phyloP scores from a whole-genome alignment of 371 early-diverging fungal species.

The Mortierella sp. region DNA sequence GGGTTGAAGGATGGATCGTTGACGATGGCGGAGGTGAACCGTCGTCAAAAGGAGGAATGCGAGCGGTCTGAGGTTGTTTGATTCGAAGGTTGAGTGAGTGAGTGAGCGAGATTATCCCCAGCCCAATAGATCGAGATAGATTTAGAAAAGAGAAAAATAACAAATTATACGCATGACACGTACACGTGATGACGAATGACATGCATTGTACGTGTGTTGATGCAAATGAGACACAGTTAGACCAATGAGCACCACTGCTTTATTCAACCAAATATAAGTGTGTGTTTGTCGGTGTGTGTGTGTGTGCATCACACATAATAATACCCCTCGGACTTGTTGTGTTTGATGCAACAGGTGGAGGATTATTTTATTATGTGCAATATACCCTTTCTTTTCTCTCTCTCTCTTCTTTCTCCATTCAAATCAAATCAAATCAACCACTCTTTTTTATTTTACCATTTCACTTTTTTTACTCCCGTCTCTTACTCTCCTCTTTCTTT shows the following conservation, averaged over 20 bases:
- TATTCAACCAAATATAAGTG: neutral
- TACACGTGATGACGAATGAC: neutral
- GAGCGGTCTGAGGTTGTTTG: conserved; percentile 13
- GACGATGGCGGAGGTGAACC: conserved; percentile 27
- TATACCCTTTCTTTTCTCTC: neutral
- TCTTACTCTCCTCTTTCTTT: neutral
- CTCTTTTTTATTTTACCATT: neutral
- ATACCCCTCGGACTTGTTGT: no score
- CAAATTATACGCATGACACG: neutral
- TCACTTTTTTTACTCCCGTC: neutral
- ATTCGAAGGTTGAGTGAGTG: neutral
- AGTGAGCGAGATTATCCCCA: neutral
- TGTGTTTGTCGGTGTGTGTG: neutral
- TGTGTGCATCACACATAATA: no score
- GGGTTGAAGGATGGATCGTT: conserved; percentile 35
- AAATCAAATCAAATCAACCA: neutral
- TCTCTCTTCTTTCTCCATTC: neutral
- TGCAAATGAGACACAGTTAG: neutral
- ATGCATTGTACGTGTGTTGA: neutral
- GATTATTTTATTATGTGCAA: no score
- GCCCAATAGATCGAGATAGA: no score
- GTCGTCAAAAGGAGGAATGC: conserved; percentile 38
- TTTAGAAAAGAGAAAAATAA: no score
- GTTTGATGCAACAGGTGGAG: no score
- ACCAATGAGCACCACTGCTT: neutral